Percentiles rank a stretch among this genome's conserved stretches.
Evolutionary conservation across 2,329 filamentous ascomycete genomes (phyloP).

Genomic region (Cladophialophora bantiana): DNA sequence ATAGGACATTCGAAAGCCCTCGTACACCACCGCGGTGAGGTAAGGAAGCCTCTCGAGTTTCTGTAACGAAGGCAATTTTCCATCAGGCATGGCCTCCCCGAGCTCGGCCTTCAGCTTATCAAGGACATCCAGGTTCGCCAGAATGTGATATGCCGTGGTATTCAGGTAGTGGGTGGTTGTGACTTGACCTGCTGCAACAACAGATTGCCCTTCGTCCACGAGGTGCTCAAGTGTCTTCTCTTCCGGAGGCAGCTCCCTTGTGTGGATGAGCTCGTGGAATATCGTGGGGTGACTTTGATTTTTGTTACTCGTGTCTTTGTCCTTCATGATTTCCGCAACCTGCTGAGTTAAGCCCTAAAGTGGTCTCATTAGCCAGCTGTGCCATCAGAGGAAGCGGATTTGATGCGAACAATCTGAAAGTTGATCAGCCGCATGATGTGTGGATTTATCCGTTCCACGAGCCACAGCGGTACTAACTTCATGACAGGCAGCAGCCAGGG

Average conservation of each 20-base stretch:
- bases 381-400: background rate
- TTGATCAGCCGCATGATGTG: constrained; percentile 11
- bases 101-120: constrained; percentile 30
- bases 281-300: constrained; percentile 40
- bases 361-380: background rate
- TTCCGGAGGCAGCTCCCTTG: constrained; percentile 37
- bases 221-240: constrained; percentile 45
- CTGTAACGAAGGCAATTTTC: constrained; percentile 29
- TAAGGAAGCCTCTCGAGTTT: constrained; percentile 37
- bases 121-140: constrained; percentile 21
- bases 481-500: constrained; percentile 27
- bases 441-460: constrained; percentile 27
- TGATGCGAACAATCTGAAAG: constrained; percentile 18
- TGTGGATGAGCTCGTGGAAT: constrained; percentile 38
- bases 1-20: constrained; percentile 41
- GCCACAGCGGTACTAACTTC: constrained; percentile 22
- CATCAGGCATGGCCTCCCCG: constrained; percentile 26
- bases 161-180: constrained; percentile 38
- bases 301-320: background rate
- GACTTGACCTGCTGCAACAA: constrained; percentile 46
- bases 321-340: constrained; percentile 10
- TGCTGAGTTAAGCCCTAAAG: constrained; percentile 1
- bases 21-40: constrained; percentile 39
- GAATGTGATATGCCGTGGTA: constrained; percentile 33
- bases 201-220: constrained; percentile 44